phyloP scores from a whole-genome alignment of 306 rosid genomes.

The Glycine latifolia region DNA sequence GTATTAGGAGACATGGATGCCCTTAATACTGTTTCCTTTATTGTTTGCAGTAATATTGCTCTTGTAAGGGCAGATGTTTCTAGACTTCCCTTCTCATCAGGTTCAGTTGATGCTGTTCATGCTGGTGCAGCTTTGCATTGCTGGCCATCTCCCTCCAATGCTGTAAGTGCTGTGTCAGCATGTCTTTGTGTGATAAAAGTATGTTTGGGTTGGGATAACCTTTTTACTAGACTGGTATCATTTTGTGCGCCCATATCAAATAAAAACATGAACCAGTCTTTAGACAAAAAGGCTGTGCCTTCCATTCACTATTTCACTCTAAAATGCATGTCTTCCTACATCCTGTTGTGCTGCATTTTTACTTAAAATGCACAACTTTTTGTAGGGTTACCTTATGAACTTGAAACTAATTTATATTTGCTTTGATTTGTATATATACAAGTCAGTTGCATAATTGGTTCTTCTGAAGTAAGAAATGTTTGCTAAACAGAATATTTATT shows the following conservation, averaged over 20 bases:
- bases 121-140: conserved; percentile 98
- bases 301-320: not conserved
- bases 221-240: not conserved
- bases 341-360: too few species aligned
- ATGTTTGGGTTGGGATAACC: conserved; percentile 21
- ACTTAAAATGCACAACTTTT: conserved; percentile 1
- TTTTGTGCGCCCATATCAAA: too few species aligned
- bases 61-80: conserved; percentile 97
- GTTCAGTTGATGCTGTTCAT: conserved; percentile 91
- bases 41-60: conserved; percentile 82
- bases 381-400: conserved; percentile 24
- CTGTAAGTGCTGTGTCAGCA: conserved; percentile 61
- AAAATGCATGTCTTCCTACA: not conserved
- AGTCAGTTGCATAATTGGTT: too few species aligned
- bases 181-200: not conserved
- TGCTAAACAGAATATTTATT: too few species aligned
- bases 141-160: conserved; percentile 97
- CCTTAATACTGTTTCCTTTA: conserved; percentile 44
- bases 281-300: not conserved
- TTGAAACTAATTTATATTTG: too few species aligned
- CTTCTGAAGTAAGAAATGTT: too few species aligned
- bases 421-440: too few species aligned
- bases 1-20: not conserved
- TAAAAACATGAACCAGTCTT: not conserved
- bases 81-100: conserved; percentile 89